Base-by-base conservation (phyloP, 805 yeast species). In the Candida ovalis region DNA sequence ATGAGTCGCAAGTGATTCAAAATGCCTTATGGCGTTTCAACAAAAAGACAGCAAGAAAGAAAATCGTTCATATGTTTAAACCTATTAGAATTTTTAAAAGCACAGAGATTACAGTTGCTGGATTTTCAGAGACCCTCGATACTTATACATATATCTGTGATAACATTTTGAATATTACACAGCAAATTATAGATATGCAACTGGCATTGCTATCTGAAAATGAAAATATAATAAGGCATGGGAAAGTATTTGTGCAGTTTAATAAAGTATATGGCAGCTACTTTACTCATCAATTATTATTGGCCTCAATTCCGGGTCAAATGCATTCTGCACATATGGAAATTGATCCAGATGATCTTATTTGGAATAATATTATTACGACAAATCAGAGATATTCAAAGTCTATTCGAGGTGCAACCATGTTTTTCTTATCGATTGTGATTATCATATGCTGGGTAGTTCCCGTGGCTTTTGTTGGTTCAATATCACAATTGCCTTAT, bases 381-480 rank as follows among this genome's bases (percentile, higher is more conserved):
- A 56, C 69, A 13, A 65, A 63, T 24, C 72, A 69, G 47, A 69
- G 73, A 19, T 54, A 69, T 52, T 55, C 71, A 2, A 63, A 61
- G 10, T 65, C 68, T 17, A 21, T 73, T 0, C 73, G 81, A 57
- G 66, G 68, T 15, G 60, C 71, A 2, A 35, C 73, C 4, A 82
- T 85, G 0, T 75, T 74, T 24, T 42, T 75, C 3, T 33, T 77
- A 15, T 72, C 81, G 46, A 61, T 79, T 8, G 50, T 72, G 1
- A 67, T 88, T 1, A 81, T 84, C 4, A 53, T 74, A 3, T 60
- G 67, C 37, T 90, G 96, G 84, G 87, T 88, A 1, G 64, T 89
- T 1, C 97, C 97, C 0, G 92, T 89, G 1, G 88, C 96, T 0
- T 74, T 86, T 49, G 81, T 88, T 17, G 90, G 92, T 0, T 67